Evolutionary conservation across 208 protist species (phyloP), one percentile per base, ranked within the genome.

Genomic region (Willaertia magna): DNA sequence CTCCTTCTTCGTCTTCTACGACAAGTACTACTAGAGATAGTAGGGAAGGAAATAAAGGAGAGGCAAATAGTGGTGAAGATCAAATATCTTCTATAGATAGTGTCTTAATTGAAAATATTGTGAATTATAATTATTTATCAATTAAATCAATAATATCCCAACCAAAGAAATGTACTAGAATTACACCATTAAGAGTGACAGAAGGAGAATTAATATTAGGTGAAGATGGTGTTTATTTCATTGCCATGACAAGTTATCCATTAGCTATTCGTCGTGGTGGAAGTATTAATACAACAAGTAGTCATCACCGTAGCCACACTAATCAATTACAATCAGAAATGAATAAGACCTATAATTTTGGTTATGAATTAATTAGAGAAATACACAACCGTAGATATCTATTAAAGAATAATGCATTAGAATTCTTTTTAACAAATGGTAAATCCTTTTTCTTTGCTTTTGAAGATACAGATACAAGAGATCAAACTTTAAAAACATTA

Each of bases 361-460:
- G 22, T 12, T 88, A 86, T 67, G 59, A 76, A 43, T 6, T 22
- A 7, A 75, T 88, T 26, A 74, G 34, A 52, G 90, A 87, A 47
- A 85, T 92, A 55, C 90, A 87, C 84, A 85, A 83, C 42, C 87
- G 90, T 43, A 83, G 89, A 85, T 88, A 92, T 78, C 86, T 91
- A 34, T 78, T 91, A 12, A 86, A 87, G 79, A 86, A 85, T 14
- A 88, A 83, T 75, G 90, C 89, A 76, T 30, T 92, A 43, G 90
- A 92, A 82, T 51, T 92, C 26, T 85, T 92, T 30, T 75, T 91
- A n/a, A 75, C 42, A 16, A 88, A 84, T 3, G 89, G 89, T 51
- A 87, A 90, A 55, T 86, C 76, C 20, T 76, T 89, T 47, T 89
- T 92, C 78, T 75, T 91, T 3, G 83, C 82, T 12, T 91, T 92